Evolutionary conservation across 1,284 basidiomycete species (phyloP).

Genomic region (Austroboletus rostrupii): DNA sequence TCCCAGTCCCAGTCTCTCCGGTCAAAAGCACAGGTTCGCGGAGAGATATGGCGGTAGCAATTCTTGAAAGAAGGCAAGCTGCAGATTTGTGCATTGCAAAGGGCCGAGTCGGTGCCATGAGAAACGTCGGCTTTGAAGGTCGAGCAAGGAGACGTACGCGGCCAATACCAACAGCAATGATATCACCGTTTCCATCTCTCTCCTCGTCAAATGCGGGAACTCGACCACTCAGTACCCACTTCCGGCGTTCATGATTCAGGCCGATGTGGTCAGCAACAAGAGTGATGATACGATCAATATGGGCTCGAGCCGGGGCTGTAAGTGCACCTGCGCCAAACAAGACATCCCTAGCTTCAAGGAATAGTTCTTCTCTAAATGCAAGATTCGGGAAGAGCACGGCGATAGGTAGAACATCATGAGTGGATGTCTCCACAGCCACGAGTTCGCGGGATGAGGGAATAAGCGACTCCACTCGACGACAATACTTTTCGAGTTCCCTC

Average conservation of each 20-base stretch:
- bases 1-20: slow-evolving; percentile 98
- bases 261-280: slow-evolving; percentile 64
- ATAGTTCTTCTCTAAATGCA: slow-evolving; percentile 83
- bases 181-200: slow-evolving; percentile 59
- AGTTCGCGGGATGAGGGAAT: slow-evolving; percentile 47
- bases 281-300: slow-evolving; percentile 45
- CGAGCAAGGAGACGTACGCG: slow-evolving; percentile 51
- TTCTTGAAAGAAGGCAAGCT: slow-evolving; percentile 74
- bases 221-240: slow-evolving; percentile 55
- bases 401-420: slow-evolving; percentile 22
- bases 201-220: slow-evolving; percentile 68
- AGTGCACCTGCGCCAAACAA: slow-evolving; percentile 78
- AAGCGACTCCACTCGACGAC: slow-evolving; percentile 65
- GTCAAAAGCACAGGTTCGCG: slow-evolving; percentile 88
- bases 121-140: slow-evolving; percentile 34
- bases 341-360: slow-evolving; percentile 86
- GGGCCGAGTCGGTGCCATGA: slow-evolving; percentile 43
- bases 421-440: slow-evolving; percentile 40
- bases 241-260: slow-evolving; percentile 57
- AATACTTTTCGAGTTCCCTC: slow-evolving; percentile 88
- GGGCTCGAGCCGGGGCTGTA: slow-evolving; percentile 50
- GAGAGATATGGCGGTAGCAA: slow-evolving; percentile 72
- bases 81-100: slow-evolving; percentile 93
- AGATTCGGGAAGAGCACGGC: slow-evolving; percentile 63
- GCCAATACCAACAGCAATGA: slow-evolving; percentile 54